A percentile compares a stretch with the other conserved stretches of the same genome.
phyloP scores from a whole-genome alignment of 2,329 filamentous ascomycete genomes.

The Catunica adiposa region DNA sequence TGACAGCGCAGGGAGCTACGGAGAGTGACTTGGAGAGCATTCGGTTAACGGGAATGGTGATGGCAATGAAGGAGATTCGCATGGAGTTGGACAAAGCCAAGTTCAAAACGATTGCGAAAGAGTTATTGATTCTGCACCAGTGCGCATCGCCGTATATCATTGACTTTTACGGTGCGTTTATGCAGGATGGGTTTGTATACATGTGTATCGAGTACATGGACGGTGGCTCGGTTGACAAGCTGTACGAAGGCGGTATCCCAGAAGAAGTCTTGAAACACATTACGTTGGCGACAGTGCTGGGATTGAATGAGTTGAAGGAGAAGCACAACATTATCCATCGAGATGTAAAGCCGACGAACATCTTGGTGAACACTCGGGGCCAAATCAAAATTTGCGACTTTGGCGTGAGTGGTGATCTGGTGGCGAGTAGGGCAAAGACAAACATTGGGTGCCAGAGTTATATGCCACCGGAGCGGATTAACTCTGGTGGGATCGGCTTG shows the following conservation, averaged over 20 bases:
- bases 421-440: conserved; percentile 93
- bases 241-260: conserved; percentile 80
- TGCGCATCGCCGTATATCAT: conserved; percentile 94
- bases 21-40: conserved; percentile 16
- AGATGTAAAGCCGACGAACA: conserved; percentile 98
- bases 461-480: conserved; percentile 95
- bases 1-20: background rate
- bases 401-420: conserved; percentile 87
- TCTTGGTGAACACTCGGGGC: conserved; percentile 73
- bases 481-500: conserved; percentile 31
- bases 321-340: conserved; percentile 98
- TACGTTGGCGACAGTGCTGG: conserved; percentile 74
- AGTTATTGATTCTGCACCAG: conserved; percentile 87
- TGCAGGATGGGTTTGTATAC: conserved; percentile 96
- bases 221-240: conserved; percentile 89
- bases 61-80: conserved; percentile 99
- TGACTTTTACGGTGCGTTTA: conserved; percentile 97
- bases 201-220: conserved; percentile 99
- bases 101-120: conserved; percentile 93
- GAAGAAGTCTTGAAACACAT: conserved; percentile 82
- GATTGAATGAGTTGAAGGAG: conserved; percentile 84
- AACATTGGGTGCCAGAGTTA: conserved; percentile 99
- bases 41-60: conserved; percentile 54
- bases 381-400: conserved; percentile 99
- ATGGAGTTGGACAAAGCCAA: conserved; percentile 93